Base-by-base conservation (phyloP, 2,329 filamentous ascomycete species). In the Nothophoma quercina region DNA sequence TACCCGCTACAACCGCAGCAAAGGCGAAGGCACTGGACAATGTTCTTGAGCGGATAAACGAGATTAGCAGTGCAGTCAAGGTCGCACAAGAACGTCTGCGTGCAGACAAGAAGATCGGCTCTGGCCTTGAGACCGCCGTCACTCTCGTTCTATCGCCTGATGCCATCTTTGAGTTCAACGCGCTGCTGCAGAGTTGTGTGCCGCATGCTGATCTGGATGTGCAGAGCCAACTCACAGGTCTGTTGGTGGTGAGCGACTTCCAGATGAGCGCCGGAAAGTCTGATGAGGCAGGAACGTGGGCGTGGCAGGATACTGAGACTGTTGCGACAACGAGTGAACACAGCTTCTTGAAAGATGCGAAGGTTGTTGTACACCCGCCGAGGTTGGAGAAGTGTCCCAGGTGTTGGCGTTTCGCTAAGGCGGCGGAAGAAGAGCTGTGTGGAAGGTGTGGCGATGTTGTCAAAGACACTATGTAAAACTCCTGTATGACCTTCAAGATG, bases 381-480 rank as follows among this genome's bases (percentile, higher is more conserved):
- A 71, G 72, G 12, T 74, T 77, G 10, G 76, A 81, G 38, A 99
- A 98, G 74, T 99, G 95, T 71, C 81, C 85, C 1, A 82, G 95
- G 42, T 99, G 95, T 76, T 99, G 95, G 95, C 85, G 89, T 56
- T 96, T 91, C 72, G 81, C 89, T 19, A 87, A 89, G n/a, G 78
- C 83, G n/a, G 75, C 76, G 39, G 81, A 88, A 62, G 85, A 89
- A 15, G 73, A 78, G 30, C 76, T 96, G 15, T 98, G 93, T 73
- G 75, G 74, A 40, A 80, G 91, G 68, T 98, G 93, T 71, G 85
- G 87, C 23, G 82, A 85, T 10, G 84, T 88, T 28, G 82, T 93
- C 7, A 55, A 47, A 32, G 55, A 58, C 18, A 33, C 13, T n/a
- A 1, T 38, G 46, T 50, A 25, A 35, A 7, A 13, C 22, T 3